phyloP scores from a whole-genome alignment of 164 flowering plant genomes.

The Chimonanthus salicifolius region DNA sequence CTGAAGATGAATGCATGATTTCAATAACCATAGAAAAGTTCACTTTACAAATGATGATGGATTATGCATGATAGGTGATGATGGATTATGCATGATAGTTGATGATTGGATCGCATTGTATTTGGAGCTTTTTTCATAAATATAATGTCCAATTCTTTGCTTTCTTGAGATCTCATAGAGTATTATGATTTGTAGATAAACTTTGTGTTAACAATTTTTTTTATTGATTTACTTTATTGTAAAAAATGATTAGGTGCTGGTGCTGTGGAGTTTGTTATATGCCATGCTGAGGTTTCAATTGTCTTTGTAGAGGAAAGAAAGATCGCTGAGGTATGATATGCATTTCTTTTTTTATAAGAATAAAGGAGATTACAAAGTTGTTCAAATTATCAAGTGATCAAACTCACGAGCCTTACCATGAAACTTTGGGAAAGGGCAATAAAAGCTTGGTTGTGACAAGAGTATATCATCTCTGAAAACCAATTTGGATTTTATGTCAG shows the following conservation, averaged over 20 bases:
- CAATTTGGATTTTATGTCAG: no score
- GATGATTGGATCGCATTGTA: neutral
- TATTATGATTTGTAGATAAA: neutral
- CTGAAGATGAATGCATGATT: neutral
- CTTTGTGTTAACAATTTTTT: neutral
- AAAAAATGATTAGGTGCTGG: slow-evolving; percentile 60
- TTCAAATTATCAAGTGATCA: no score
- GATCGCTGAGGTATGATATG: slow-evolving; percentile 61
- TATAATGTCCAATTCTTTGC: neutral
- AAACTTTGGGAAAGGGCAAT: no score
- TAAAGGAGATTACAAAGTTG: no score
- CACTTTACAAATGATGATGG: neutral
- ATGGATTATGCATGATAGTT: neutral
- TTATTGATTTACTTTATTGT: neutral
- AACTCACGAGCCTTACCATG: no score
- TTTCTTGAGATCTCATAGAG: neutral
- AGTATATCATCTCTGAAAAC: no score
- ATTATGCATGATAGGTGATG: neutral
- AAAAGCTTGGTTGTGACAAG: no score
- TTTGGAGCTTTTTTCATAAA: neutral
- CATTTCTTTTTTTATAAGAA: no score
- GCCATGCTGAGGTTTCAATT: slow-evolving; percentile 84
- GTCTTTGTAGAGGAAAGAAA: slow-evolving; percentile 83
- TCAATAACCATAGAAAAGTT: neutral
- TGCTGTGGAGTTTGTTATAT: slow-evolving; percentile 86